Evolutionary conservation across 2,329 filamentous ascomycete species (phyloP), one percentile per base, ranked within the genome.

Genomic region (Coniella vitis): DNA sequence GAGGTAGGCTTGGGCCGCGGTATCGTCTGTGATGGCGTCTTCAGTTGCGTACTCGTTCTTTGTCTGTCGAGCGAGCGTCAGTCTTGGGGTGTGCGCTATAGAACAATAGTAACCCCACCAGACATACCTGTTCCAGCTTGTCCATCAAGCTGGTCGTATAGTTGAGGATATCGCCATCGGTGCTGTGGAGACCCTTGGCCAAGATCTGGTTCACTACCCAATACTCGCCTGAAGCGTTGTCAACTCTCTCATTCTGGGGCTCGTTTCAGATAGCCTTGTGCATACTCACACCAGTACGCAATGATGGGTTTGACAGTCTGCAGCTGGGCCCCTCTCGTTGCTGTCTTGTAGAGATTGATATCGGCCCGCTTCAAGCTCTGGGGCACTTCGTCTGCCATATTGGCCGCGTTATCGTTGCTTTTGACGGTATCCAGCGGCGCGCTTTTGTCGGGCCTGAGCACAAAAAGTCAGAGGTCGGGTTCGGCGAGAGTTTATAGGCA

Each of bases 131-230:
- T 68, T 98, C 93, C 57, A 98, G 76, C 69, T 86, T 90, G 68
- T 97, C 90, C 83, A 98, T 93, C 58, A 97, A 71, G 21, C 75
- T 75, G 43, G 83, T 87, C 1, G 91, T 95, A 67, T 89, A 98
- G 55, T 76, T 69, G 60, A 87, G 82, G 59, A 86, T 84, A 62
- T 91, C 90, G 55, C 86, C 77, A 63, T 93, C 86, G 57, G 76
- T 71, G 52, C 78, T 84, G 69, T 97, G 91, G 36, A 97, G 79
- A 38, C 82, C 77, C 63, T 84, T 87, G 45, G 79, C 75, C 13
- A 98, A 81, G 57, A 98, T 94, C 63, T 94, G 87, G 61, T 97
- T 90, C 40, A 95, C 86, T 21, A 93, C 87, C 75, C 88, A 93
- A 67, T 93, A 95, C 62, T 94, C 85, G 65, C 87, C 88, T 93